Conservation (phyloP, 495 filamentous ascomycete genomes). For the Annulohypoxylon nitens region DNA sequence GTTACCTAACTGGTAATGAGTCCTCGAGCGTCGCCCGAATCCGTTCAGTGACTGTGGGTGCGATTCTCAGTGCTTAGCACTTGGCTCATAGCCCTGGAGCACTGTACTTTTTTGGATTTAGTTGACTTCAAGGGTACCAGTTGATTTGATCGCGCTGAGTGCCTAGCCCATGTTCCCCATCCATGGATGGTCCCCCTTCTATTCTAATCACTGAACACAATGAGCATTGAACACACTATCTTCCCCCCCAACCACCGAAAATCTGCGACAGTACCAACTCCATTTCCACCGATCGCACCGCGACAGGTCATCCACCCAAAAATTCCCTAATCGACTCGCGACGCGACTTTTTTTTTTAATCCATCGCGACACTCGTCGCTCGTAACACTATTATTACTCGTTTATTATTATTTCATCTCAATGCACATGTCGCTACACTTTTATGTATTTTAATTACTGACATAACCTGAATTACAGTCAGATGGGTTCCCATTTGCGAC, state of each 20-base stretch:
- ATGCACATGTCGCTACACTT: conserved; percentile 48
- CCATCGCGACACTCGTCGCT: conserved; percentile 64
- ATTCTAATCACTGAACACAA: conserved; percentile 1
- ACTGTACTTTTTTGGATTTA: conserved; percentile 21
- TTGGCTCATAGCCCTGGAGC: conserved; percentile 13
- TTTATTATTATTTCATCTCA: conserved; percentile 50
- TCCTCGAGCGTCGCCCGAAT: conserved; percentile 6
- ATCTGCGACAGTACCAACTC: conserved; percentile 45
- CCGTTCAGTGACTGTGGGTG: not conserved
- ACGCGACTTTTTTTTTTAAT: conserved; percentile 63
- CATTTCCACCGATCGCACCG: conserved; percentile 53
- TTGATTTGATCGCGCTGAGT: conserved; percentile 5
- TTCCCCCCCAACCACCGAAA: conserved; percentile 48
- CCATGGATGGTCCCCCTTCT: not conserved
- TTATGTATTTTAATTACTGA: conserved; percentile 60
- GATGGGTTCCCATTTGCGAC: conserved; percentile 60
- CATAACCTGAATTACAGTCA: conserved; percentile 59
- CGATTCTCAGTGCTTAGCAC: not conserved
- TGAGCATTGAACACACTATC: conserved; percentile 13
- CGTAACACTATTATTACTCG: conserved; percentile 57
- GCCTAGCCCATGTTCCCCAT: not conserved
- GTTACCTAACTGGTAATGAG: not conserved
- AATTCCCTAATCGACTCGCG: conserved; percentile 56
- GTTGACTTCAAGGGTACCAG: not conserved
- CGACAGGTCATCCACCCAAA: conserved; percentile 38